A percentile compares a stretch with the other conserved stretches of the same genome.
Evolutionary conservation across 257 asterid genomes (phyloP).

Genomic region (Haberlea rhodopensis): DNA sequence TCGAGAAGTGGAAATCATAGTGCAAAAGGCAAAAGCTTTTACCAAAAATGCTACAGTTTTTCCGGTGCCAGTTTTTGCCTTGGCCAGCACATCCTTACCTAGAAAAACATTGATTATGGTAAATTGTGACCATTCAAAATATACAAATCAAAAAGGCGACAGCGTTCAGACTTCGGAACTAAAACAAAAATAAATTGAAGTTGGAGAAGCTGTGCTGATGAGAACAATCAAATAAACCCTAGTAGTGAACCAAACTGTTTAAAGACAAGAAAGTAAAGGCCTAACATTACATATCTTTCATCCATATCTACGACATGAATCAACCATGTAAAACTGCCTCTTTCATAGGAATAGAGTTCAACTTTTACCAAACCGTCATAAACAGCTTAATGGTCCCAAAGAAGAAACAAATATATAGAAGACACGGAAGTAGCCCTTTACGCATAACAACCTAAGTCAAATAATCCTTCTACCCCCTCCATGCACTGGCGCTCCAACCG

Average conservation of each 20-base stretch:
- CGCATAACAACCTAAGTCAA: no score
- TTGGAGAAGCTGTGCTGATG: neutral
- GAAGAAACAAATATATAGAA: neutral
- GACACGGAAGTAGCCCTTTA: neutral
- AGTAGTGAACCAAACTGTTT: neutral
- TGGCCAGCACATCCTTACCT: constrained; percentile 98
- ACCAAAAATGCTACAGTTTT: constrained; percentile 98
- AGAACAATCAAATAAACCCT: neutral
- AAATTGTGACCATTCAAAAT: constrained; percentile 14
- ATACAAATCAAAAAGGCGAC: neutral
- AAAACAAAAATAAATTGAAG: constrained; percentile 8
- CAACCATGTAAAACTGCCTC: neutral
- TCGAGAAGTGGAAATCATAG: neutral
- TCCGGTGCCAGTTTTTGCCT: constrained; percentile 98
- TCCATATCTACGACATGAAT: neutral
- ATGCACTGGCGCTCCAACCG: no score
- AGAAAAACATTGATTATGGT: no score
- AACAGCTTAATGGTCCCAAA: neutral
- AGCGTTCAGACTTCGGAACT: neutral
- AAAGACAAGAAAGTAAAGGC: neutral
- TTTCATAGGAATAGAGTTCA: neutral
- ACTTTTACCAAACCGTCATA: neutral
- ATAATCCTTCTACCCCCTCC: no score
- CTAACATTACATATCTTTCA: neutral
- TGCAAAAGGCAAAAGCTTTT: constrained; percentile 28